These are phyloP conservation scores for Coccomyxa sp. DNA, from an alignment of 139 green algal genomes.

Conservation along the genomic window DNA sequence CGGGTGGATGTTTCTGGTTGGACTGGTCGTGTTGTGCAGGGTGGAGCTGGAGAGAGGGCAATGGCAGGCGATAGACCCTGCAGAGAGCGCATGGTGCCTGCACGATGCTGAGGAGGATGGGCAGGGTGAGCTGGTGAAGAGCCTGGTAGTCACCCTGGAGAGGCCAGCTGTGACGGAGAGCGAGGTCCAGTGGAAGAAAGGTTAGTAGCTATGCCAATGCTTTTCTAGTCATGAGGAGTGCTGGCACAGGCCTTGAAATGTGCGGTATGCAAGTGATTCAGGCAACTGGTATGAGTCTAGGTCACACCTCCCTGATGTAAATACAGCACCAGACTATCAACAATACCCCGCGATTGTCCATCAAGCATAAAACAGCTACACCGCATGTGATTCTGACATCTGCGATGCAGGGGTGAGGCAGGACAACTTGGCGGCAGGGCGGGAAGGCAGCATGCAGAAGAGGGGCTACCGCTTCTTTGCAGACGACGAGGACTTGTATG, in stretches of 20 bases:
- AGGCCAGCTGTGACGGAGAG: slow-evolving; percentile 40
- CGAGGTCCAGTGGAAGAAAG: slow-evolving; percentile 66
- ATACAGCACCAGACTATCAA: too few relatives aligned
- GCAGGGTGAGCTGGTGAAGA: slow-evolving; percentile 24
- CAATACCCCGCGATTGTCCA: too few relatives aligned
- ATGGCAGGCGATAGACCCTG: slow-evolving; percentile 23
- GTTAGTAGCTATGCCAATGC: slow-evolving; percentile 11
- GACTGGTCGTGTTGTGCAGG: slow-evolving; percentile 6
- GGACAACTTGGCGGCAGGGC: slow-evolving; percentile 38
- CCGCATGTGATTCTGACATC: background rate
- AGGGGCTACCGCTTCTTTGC: slow-evolving; percentile 62
- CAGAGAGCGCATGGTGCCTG: slow-evolving; percentile 50
- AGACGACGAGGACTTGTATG: slow-evolving; percentile 70
- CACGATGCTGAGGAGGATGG: slow-evolving; percentile 39
- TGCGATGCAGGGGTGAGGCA: slow-evolving; percentile 27
- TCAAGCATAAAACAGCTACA: too few relatives aligned
- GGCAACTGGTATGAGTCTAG: too few relatives aligned
- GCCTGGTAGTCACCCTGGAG: slow-evolving; percentile 45
- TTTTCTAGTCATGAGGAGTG: too few relatives aligned
- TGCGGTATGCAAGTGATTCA: too few relatives aligned
- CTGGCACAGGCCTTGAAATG: too few relatives aligned
- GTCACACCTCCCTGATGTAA: too few relatives aligned
- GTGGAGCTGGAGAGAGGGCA: slow-evolving; percentile 23
- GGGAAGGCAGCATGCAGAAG: slow-evolving; percentile 13
- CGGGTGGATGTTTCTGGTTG: background rate